Base-by-base conservation (phyloP, 495 filamentous ascomycete species). In the Parathielavia hyrcaniae region DNA sequence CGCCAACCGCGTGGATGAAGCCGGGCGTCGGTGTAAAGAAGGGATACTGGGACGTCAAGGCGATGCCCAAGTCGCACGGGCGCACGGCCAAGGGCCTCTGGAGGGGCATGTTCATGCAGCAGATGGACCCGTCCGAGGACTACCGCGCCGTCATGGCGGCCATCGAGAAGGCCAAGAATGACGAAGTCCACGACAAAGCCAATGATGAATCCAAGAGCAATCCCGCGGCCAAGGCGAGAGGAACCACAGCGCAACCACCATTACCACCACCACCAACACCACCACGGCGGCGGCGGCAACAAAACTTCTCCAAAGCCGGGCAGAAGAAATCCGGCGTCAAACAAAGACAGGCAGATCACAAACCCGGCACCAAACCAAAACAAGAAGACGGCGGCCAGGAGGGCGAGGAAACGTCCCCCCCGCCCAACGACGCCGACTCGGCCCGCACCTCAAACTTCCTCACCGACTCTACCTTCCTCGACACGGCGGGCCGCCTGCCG, bases 31-130 rank as follows among this genome's bases (percentile, higher is more conserved):
- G 60, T 13, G 16, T 59, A 1, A 64, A 55, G 45, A 64, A 61
- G 46, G 64, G 64, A 0, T 82, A 76, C 64, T 83, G 82, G 61
- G 64, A 75, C 19, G 79, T 86, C 35, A 74, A 59, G 55, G 58
- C 22, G 0, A 14, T 49, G 54, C 60, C 57, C 17, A 11, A 14
- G 1, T 30, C 58, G 16, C 58, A 64, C 49, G 61, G 64, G 1
- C 58, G 60, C 16, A 39, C n/a, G 5, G 30, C 16, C 35, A 55
- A 63, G 38, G 62, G 55, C 8, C 45, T 57, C 5, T 63, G 58
- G 60, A 26, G 48, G 23, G 57, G 54, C 34, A 59, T 57, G 58
- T 55, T 61, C 46, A 67, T 69, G 64, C 50, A 57, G 54, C 66
- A 69, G 53, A 63, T 64, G 35, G 61, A 67, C 26, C 66, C 66